Base-by-base conservation (phyloP, 768 basidiomycete species). In the Suillus occidentalis region DNA sequence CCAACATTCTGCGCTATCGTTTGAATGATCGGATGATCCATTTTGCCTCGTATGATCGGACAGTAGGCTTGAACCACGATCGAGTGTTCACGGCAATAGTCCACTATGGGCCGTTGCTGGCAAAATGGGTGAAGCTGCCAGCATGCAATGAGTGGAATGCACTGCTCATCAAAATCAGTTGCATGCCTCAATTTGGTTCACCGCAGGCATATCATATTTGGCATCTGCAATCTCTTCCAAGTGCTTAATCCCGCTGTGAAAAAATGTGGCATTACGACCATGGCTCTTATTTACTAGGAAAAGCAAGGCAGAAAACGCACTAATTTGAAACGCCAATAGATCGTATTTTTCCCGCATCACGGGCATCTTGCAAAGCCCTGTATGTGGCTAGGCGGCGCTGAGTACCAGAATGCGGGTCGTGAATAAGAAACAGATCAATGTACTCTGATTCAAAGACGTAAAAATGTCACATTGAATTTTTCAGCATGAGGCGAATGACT, bases 261-360 rank as follows among this genome's bases (percentile, higher is more conserved):
- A 18, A 58, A 40, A 25, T 25, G 16, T 25, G 18, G 25, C 39
- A 18, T 59, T 42, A 25, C 39, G 18, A 58, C 37, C 9, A 12
- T 37, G 4, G 0, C 39, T 28, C 39, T 58, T 25, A 10, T 52
- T 18, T 22, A 57, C 28, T 39, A 36, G 40, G 9, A 16, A 52
- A 43, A 31, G 4, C 39, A 13, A 58, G 16, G 37, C 1, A 36
- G 39, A 25, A 49, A 25, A 72, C 89, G 56, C 69, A 92, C 91
- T 87, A 95, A 76, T 95, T 95, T 1, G 91, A 93, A 8, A 94
- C 92, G 3, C 92, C 92, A n/a, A 92, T 84, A 6, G 82, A 81
- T 66, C 84, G 82, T 60, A 93, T 83, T 69, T 90, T 91, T 4
- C 92, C 91, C 4, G 77, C 83, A 36, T 78, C 71, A 67, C 84